A percentile compares a stretch with the other conserved stretches of the same genome.
Evolutionary conservation across 176 grass and related monocot genomes (phyloP).

Genomic region (Metroxylon sagu): DNA sequence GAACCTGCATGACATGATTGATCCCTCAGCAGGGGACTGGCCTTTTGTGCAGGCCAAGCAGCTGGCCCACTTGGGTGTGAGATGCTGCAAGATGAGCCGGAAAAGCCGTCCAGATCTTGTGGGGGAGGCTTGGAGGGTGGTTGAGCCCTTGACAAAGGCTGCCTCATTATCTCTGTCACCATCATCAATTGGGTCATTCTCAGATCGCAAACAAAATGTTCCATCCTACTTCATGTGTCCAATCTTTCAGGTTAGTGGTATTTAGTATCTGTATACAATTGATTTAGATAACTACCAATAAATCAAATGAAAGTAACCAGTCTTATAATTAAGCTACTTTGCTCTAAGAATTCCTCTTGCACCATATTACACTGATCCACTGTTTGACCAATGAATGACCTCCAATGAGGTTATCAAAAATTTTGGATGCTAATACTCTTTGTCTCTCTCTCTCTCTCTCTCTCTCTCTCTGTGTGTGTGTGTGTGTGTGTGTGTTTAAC

Average conservation of each 20-base stretch:
- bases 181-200: conserved; percentile 1
- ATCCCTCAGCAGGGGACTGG: conserved; percentile 49
- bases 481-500: too few species aligned
- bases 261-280: too few species aligned
- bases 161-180: conserved; percentile 2
- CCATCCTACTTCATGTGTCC: conserved; percentile 70
- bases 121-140: conserved; percentile 52
- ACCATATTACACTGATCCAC: too few species aligned
- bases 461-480: too few species aligned
- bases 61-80: conserved; percentile 58
- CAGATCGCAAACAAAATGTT: neutral
- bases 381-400: too few species aligned
- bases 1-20: conserved; percentile 33
- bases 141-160: conserved; percentile 46
- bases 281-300: too few species aligned
- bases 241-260: conserved; percentile 48
- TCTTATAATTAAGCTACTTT: too few species aligned
- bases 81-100: conserved; percentile 51
- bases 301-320: too few species aligned
- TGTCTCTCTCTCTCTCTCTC: too few species aligned
- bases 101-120: conserved; percentile 45
- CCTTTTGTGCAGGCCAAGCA: conserved; percentile 67
- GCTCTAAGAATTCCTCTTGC: too few species aligned
- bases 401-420: too few species aligned
- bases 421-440: too few species aligned